These are phyloP conservation scores for Eutrema heterophyllum DNA, from an alignment of 345 rosid species.

Conservation along the genomic window DNA sequence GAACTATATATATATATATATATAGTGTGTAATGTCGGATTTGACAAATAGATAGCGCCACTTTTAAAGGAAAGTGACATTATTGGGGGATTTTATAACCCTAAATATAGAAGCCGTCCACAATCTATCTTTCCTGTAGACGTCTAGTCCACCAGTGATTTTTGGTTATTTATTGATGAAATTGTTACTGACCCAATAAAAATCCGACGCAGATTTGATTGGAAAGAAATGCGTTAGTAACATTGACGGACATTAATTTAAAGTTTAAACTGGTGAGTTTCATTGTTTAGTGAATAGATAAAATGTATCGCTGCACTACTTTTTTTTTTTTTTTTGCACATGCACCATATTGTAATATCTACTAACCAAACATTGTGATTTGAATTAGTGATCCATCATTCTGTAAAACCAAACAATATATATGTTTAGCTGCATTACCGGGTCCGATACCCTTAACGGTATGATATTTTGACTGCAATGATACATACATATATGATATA, in stretches of 20 bases:
- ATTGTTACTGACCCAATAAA: background rate
- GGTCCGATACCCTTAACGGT: too few species aligned
- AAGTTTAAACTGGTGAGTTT: background rate
- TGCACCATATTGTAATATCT: background rate
- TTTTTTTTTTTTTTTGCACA: background rate
- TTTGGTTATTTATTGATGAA: background rate
- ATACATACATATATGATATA: too few species aligned
- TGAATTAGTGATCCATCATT: background rate
- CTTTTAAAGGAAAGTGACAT: slow-evolving; percentile 13
- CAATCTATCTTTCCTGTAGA: slow-evolving; percentile 4
- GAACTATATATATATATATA: slow-evolving; percentile 11
- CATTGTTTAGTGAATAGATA: background rate
- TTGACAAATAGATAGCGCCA: background rate
- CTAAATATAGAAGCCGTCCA: background rate
- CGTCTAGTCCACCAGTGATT: background rate
- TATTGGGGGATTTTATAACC: background rate
- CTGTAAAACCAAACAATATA: background rate
- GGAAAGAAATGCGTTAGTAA: slow-evolving; percentile 4
- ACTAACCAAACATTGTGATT: background rate
- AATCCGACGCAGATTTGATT: background rate
- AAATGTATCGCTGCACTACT: background rate
- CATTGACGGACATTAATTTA: background rate
- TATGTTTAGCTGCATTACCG: background rate
- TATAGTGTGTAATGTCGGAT: slow-evolving; percentile 16
- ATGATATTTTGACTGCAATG: background rate